These are phyloP conservation scores for Pseudocercospora fijiensis DNA, from an alignment of 2,329 filamentous ascomycete species.

Conservation along the genomic window DNA sequence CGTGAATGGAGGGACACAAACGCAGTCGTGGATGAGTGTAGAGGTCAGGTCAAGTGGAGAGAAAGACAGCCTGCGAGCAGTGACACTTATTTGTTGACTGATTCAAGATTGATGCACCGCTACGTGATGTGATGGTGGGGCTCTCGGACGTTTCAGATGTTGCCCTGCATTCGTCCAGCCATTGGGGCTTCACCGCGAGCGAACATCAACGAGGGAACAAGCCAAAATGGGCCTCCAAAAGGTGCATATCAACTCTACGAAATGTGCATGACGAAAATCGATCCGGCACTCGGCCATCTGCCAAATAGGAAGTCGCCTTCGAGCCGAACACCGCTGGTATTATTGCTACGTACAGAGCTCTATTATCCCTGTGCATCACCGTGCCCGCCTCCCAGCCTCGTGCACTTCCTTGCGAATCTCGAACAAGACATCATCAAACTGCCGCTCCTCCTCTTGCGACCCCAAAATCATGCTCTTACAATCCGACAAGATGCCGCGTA, in stretches of 20 bases:
- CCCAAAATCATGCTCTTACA: slow-evolving; percentile 62
- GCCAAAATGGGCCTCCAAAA: background rate
- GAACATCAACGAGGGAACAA: background rate
- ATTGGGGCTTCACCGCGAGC: background rate
- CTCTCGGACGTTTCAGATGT: background rate
- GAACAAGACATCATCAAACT: slow-evolving; percentile 76
- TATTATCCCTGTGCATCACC: background rate
- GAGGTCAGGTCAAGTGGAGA: background rate
- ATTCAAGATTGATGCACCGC: background rate
- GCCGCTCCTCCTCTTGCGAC: slow-evolving; percentile 64
- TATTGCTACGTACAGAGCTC: background rate
- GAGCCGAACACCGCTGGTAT: background rate
- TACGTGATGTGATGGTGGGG: background rate
- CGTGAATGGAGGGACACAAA: background rate
- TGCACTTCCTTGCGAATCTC: slow-evolving; percentile 74
- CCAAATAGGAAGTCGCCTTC: background rate
- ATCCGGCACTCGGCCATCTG: background rate
- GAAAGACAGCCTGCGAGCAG: background rate
- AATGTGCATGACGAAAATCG: background rate
- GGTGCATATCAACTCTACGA: background rate
- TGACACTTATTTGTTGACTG: background rate
- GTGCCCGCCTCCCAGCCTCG: slow-evolving; percentile 53
- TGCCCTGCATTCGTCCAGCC: background rate
- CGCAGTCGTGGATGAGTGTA: background rate
- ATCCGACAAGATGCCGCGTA: slow-evolving; percentile 58